Evolutionary conservation across 805 yeast genomes (phyloP).

Genomic region (Teunomyces atbi): DNA sequence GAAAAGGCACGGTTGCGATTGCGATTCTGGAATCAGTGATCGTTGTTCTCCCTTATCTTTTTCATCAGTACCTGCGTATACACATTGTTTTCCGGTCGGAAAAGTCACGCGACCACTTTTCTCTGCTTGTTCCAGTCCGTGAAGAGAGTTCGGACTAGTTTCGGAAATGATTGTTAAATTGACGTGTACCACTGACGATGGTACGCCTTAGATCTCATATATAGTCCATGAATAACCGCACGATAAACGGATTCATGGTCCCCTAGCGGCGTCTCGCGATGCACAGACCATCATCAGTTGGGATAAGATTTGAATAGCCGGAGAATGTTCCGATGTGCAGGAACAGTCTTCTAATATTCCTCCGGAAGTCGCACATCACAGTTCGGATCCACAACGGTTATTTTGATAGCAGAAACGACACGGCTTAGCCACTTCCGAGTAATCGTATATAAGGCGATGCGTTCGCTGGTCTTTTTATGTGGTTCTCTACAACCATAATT

Average conservation of each 20-base stretch:
- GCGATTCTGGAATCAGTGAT: no score
- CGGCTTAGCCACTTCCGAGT: neutral
- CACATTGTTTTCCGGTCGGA: neutral
- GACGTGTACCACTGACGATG: no score
- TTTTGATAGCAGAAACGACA: neutral
- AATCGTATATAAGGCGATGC: neutral
- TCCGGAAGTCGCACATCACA: constrained; percentile 1
- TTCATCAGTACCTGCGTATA: neutral
- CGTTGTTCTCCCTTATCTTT: neutral
- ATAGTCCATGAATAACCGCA: no score
- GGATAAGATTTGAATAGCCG: neutral
- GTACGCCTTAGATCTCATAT: no score
- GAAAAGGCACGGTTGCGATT: neutral
- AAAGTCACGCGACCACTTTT: neutral
- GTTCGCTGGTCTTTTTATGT: neutral
- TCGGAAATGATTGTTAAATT: no score
- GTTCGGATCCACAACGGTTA: neutral
- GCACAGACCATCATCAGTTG: neutral
- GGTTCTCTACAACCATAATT: neutral
- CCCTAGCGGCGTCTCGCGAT: no score
- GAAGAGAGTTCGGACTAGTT: no score
- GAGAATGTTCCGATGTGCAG: neutral
- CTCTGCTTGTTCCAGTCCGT: neutral
- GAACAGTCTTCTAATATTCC: neutral
- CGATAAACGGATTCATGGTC: no score